These are phyloP conservation scores for Saccharomycopsis capsularis DNA, from an alignment of 805 yeast genomes.

Conservation along the genomic window DNA sequence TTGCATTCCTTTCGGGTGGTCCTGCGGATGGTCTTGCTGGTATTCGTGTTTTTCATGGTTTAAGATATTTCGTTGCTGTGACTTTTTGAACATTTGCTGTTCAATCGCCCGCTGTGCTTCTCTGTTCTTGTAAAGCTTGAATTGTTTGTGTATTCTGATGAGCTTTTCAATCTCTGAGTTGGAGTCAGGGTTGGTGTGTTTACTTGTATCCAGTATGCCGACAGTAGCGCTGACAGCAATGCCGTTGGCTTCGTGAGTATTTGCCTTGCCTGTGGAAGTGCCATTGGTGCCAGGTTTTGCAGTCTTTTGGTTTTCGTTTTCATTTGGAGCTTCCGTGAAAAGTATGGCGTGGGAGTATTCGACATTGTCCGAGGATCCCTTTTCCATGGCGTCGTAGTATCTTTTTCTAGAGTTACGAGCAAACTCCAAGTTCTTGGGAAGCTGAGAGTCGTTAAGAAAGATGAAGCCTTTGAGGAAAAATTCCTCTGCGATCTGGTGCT, in stretches of 20 bases:
- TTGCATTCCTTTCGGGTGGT: not conserved
- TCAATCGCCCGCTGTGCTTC: not conserved
- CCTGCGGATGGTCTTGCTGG: not conserved
- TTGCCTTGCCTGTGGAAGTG: not conserved
- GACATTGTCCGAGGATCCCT: not conserved
- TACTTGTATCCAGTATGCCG: not conserved
- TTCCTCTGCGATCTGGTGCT: not conserved
- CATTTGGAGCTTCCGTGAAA: not conserved
- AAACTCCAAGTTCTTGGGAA: conserved; percentile 4
- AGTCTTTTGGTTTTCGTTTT: not conserved
- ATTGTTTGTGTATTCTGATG: not conserved
- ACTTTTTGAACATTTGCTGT: not conserved
- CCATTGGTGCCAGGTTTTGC: not conserved
- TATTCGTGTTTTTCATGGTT: not conserved
- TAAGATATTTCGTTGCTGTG: not conserved
- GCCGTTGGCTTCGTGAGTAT: not conserved
- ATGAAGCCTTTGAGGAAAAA: not conserved
- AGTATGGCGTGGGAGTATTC: not conserved
- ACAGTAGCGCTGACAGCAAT: not conserved
- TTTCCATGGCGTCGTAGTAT: not conserved
- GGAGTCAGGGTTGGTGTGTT: not conserved
- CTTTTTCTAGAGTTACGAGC: conserved; percentile 6
- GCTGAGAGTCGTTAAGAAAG: not conserved
- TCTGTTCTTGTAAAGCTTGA: not conserved
- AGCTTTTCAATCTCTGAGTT: not conserved